Evolutionary conservation across 1,284 basidiomycete species (phyloP), one percentile per base, ranked within the genome.

Genomic region (Ustilago trichophora): DNA sequence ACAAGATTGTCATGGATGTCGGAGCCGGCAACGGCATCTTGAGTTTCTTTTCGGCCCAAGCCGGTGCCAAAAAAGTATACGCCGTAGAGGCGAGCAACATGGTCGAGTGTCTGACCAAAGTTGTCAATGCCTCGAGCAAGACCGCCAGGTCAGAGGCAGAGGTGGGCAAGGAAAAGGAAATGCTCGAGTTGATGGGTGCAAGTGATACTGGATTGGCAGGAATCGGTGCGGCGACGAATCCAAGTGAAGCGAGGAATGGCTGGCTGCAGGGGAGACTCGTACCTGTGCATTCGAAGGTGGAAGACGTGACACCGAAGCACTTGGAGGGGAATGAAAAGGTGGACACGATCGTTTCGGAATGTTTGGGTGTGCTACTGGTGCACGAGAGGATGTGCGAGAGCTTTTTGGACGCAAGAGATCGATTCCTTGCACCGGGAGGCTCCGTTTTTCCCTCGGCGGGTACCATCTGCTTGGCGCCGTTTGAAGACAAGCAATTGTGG

Each of bases 341-440:
- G 21, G 85, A 85, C 59, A 85, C 84, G 24, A 83, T 85, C 44
- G 81, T 85, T n/a, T 84, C 83, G 3, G 85, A 85, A 66, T 85
- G 84, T 22, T 83, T 85, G 11, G 84, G 84, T 4, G 84, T 85
- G 40, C 58, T 85, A 75, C 72, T 85, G 22, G 77, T 85, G 11
- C 84, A 85, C 57, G 85, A 85, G 65, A 74, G 84, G 16, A 85
- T 85, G 85, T 83, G 84, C 64, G 85, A 85, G 64, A 82, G 82
- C 3, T 85, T 84, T 56, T 64, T 85, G 9, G 76, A 84, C 19
- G 84, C 85, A 4, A 58, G 84, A 47, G 84, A 85, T 66, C 59
- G 72, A 8, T 75, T 81, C 37, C 83, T 85, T 25, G 83, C 84
- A 44, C 84, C 84, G 2, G 83, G 81, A 6, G 85, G 84, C 10